Conservation (phyloP, 31 red algal genomes). For the Odonthalia washingtoniensis region DNA sequence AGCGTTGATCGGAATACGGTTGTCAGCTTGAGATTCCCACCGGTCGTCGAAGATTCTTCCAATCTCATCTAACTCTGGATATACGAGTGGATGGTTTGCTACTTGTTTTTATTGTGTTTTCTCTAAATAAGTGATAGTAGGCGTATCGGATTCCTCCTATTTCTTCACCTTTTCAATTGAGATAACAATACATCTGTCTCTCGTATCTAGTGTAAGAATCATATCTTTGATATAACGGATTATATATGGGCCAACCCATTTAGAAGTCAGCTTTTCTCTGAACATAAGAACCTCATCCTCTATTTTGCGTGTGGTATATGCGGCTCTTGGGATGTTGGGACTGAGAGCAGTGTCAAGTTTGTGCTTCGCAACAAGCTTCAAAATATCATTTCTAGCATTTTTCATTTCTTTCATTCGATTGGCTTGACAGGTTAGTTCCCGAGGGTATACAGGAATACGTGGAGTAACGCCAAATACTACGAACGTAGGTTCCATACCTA, state of each 20-base stretch:
- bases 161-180: slow-evolving; percentile 22
- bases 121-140: not conserved
- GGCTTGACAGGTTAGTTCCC: not conserved
- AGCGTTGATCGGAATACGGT: no score
- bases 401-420: slow-evolving; percentile 7
- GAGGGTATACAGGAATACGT: no score
- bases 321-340: not conserved
- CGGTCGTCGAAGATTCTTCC: no score
- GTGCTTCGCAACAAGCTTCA: not conserved
- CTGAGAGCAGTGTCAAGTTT: no score
- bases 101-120: not conserved
- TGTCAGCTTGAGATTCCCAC: no score
- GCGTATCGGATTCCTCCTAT: no score
- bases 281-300: slow-evolving; percentile 9
- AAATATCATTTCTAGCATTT: not conserved
- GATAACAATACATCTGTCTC: not conserved
- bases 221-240: not conserved
- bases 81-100: not conserved
- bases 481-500: not conserved
- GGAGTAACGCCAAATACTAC: slow-evolving; percentile 20
- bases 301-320: not conserved
- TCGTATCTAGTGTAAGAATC: not conserved
- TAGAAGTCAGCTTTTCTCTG: not conserved
- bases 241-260: not conserved
- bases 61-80: no score